Percentiles rank a stretch among this genome's conserved stretches.
phyloP scores from a whole-genome alignment of 257 asterid genomes.

The Rauvolfia tetraphylla region DNA sequence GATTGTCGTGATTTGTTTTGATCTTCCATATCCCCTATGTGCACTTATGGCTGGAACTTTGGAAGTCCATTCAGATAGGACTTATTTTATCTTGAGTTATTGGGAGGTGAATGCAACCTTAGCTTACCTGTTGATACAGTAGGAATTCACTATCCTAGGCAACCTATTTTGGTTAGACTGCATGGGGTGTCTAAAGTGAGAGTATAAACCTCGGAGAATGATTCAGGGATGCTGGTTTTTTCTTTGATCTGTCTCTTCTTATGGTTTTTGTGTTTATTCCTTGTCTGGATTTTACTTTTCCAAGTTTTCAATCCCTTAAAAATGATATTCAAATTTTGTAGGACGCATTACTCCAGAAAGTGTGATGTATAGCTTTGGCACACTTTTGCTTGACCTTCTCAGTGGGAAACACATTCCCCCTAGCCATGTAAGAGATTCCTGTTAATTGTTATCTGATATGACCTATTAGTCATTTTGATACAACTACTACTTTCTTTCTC shows the following conservation, averaged over 20 bases:
- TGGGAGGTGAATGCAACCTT: not conserved
- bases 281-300: not conserved
- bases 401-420: constrained; percentile 98
- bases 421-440: constrained; percentile 68
- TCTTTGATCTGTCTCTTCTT: not conserved
- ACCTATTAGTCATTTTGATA: not conserved
- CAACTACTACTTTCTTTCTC: not conserved
- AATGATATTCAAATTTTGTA: constrained; percentile 21
- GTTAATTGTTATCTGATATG: constrained; percentile 14
- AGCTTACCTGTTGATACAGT: not conserved
- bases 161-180: not conserved
- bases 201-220: not conserved
- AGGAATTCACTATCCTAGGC: not conserved
- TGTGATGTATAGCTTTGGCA: constrained; percentile 88
- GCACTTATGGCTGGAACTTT: not conserved
- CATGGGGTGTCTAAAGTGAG: not conserved
- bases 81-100: not conserved
- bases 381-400: constrained; percentile 91
- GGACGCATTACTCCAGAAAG: constrained; percentile 92
- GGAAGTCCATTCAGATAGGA: too few species aligned
- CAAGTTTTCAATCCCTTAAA: not conserved
- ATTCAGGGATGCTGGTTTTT: not conserved
- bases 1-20: not conserved
- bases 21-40: not conserved
- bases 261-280: not conserved